Conservation (phyloP, 2,329 filamentous ascomycete species). For the Zymoseptoria pseudotritici region DNA sequence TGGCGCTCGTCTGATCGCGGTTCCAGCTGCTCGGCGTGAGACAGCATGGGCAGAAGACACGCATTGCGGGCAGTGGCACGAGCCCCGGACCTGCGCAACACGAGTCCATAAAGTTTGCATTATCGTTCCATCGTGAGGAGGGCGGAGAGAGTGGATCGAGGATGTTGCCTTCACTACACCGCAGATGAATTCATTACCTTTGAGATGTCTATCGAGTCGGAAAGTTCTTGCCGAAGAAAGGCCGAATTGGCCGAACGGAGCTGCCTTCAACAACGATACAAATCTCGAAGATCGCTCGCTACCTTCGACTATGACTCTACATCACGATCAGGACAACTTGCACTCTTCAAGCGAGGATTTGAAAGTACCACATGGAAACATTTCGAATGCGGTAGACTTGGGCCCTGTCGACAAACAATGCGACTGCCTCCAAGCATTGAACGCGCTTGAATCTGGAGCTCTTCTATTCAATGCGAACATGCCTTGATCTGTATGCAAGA, state of each 20-base stretch:
- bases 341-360: not conserved
- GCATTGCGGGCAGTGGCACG: conserved; percentile 58
- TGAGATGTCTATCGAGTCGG: not conserved
- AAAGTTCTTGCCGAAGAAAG: not conserved
- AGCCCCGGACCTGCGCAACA: conserved; percentile 53
- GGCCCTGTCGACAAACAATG: not conserved
- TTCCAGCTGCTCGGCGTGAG: conserved; percentile 45
- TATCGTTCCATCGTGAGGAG: conserved; percentile 19
- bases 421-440: not conserved
- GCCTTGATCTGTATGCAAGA: not conserved
- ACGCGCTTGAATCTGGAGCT: not conserved
- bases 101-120: conserved; percentile 67
- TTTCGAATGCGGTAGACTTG: not conserved
- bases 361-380: not conserved
- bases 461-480: not conserved
- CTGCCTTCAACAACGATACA: not conserved
- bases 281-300: not conserved
- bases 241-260: not conserved
- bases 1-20: conserved; percentile 45
- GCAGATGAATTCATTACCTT: not conserved
- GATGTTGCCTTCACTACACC: not conserved
- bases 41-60: conserved; percentile 41
- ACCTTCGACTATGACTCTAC: not conserved
- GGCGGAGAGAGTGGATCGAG: not conserved
- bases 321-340: not conserved